phyloP scores from a whole-genome alignment of 129 eudicot genomes.

The Arctium minus region DNA sequence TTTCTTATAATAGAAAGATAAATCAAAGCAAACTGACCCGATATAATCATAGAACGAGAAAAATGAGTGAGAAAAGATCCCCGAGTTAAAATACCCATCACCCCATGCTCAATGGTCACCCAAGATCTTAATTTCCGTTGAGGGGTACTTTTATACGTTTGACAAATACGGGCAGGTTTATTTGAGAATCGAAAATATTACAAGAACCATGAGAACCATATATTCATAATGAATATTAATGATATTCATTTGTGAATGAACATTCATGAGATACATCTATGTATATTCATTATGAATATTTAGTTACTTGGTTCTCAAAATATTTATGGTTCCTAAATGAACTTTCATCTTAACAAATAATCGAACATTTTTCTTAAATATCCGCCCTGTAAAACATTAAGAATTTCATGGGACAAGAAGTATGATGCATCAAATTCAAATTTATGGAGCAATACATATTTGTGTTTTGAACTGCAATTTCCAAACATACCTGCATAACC shows the following conservation, averaged over 20 bases:
- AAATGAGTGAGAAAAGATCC: too few relatives aligned
- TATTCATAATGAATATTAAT: neutral
- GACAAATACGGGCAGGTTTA: too few relatives aligned
- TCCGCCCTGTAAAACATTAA: neutral
- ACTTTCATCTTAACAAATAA: neutral
- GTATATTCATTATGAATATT: neutral
- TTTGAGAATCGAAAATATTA: too few relatives aligned
- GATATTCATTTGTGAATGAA: too few relatives aligned
- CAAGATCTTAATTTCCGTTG: too few relatives aligned
- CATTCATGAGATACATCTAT: neutral
- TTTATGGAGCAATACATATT: neutral
- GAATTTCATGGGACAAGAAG: neutral
- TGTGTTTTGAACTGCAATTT: neutral
- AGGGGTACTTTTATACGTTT: too few relatives aligned
- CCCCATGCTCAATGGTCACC: too few relatives aligned
- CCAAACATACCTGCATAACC: conserved; percentile 70
- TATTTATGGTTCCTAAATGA: neutral
- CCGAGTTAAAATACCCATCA: too few relatives aligned
- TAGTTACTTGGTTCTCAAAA: neutral
- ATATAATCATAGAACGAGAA: too few relatives aligned
- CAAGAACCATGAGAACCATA: neutral
- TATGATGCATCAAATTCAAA: neutral
- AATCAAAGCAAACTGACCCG: neutral
- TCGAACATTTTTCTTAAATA: neutral
- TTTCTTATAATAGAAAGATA: neutral